Percentiles rank a stretch among this genome's conserved stretches.
Evolutionary conservation across 306 rosid species (phyloP).

Genomic region (Cucumis sativus): DNA sequence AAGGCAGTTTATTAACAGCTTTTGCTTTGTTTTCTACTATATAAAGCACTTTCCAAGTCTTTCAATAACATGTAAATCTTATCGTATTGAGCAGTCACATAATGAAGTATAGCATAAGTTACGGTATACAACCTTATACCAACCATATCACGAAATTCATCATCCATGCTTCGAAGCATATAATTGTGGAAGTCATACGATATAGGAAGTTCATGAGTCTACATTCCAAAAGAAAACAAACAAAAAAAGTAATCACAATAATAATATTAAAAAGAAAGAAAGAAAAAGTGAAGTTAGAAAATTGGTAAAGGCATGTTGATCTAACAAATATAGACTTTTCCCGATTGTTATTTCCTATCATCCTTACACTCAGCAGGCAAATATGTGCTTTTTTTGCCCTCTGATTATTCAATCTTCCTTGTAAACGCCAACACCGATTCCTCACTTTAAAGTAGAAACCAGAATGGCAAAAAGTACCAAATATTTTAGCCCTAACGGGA

Average conservation of each 20-base stretch:
- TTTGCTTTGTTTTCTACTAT: not conserved
- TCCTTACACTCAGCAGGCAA: not conserved
- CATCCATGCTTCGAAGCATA: constrained; percentile 96
- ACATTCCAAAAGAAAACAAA: not conserved
- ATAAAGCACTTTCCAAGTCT: not conserved
- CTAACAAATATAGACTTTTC: not conserved
- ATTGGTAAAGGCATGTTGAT: not conserved
- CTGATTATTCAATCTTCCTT: not conserved
- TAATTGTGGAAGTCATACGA: constrained; percentile 81
- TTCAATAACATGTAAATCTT: not conserved
- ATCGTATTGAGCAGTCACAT: not conserved
- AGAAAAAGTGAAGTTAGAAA: constrained; percentile 13
- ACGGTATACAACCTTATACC: constrained; percentile 55
- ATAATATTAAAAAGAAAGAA: not conserved
- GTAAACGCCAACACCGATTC: not conserved
- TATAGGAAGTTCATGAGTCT: constrained; percentile 73
- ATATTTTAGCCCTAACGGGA: not conserved
- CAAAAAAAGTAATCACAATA: not conserved
- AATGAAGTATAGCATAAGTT: constrained; percentile 6
- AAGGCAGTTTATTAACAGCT: not conserved
- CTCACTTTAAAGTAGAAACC: not conserved
- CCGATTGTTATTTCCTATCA: not conserved
- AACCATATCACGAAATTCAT: constrained; percentile 76
- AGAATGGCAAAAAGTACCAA: not conserved
- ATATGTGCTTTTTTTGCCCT: not conserved